A percentile compares a stretch with the other conserved stretches of the same genome.
Conservation (phyloP, 2,329 filamentous ascomycete species). For the Aschersonia sp. region DNA sequence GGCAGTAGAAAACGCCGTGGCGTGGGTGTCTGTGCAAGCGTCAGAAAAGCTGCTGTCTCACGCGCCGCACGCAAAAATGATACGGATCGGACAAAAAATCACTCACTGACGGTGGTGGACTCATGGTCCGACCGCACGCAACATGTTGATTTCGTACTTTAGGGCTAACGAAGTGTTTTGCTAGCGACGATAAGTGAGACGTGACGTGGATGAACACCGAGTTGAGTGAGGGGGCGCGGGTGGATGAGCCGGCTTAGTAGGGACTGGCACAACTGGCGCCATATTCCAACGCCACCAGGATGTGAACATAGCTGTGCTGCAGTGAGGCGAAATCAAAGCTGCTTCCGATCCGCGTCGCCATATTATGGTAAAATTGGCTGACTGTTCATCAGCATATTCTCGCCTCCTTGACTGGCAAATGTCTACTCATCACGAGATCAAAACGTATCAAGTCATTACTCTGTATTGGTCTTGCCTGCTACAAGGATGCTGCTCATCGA, state of each 20-base stretch:
- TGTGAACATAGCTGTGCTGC: too few species aligned
- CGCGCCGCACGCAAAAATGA: background rate
- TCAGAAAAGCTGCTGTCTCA: background rate
- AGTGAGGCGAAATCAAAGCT: too few species aligned
- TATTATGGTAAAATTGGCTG: too few species aligned
- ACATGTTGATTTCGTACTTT: background rate
- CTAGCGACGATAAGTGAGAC: background rate
- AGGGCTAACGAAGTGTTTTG: background rate
- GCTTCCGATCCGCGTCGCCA: too few species aligned
- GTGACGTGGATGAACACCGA: too few species aligned
- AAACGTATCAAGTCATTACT: background rate
- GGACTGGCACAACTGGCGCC: too few species aligned
- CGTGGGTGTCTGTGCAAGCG: conserved; percentile 19
- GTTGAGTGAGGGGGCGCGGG: too few species aligned
- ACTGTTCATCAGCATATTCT: too few species aligned
- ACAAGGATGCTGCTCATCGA: background rate
- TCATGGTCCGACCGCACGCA: conserved; percentile 1
- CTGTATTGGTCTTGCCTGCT: background rate
- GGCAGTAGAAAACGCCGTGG: conserved; percentile 22
- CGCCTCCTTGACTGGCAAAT: too few species aligned
- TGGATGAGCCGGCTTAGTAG: too few species aligned
- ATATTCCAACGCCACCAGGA: too few species aligned
- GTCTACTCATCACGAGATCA: background rate
- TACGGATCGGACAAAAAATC: background rate
- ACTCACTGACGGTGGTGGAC: conserved; percentile 2